Percentiles rank a stretch among this genome's conserved stretches.
Conservation (phyloP, 768 basidiomycete genomes). For the Stropharia rugosoannulata region DNA sequence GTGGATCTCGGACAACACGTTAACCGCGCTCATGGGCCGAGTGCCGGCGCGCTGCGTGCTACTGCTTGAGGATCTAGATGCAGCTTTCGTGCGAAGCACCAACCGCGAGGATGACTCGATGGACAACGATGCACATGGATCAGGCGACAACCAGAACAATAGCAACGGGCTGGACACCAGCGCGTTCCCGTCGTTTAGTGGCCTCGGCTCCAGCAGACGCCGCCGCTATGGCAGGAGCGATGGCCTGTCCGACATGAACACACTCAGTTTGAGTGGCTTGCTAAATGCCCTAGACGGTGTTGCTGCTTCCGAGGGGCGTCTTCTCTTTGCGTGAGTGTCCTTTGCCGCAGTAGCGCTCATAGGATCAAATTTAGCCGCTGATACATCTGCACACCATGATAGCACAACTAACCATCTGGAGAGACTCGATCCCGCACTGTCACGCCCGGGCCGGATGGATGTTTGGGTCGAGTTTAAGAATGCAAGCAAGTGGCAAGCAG, state of each 20-base stretch:
- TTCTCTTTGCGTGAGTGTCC: slow-evolving; percentile 80
- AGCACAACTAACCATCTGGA: slow-evolving; percentile 93
- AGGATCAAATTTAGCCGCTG: background rate
- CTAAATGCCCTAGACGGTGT: slow-evolving; percentile 87
- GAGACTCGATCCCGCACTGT: slow-evolving; percentile 84
- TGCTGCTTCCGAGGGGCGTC: slow-evolving; percentile 81
- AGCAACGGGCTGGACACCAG: slow-evolving; percentile 37
- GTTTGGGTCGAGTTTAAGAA: slow-evolving; percentile 92
- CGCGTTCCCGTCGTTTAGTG: slow-evolving; percentile 8
- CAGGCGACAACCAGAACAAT: background rate
- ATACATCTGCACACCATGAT: background rate
- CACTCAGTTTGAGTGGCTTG: slow-evolving; percentile 76
- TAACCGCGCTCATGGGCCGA: slow-evolving; percentile 83
- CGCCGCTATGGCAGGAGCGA: slow-evolving; percentile 14
- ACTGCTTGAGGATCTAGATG: slow-evolving; percentile 88
- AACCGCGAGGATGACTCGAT: slow-evolving; percentile 52
- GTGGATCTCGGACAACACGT: slow-evolving; percentile 86
- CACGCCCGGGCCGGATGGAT: slow-evolving; percentile 91
- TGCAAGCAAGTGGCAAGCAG: slow-evolving; percentile 82
- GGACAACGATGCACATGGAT: background rate
- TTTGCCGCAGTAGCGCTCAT: background rate
- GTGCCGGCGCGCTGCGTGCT: slow-evolving; percentile 86
- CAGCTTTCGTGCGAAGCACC: slow-evolving; percentile 79
- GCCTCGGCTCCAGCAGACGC: background rate
- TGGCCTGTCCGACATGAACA: slow-evolving; percentile 71